Base-by-base conservation (phyloP, 177 flowering plant species). In the Vitis hybrid region DNA sequence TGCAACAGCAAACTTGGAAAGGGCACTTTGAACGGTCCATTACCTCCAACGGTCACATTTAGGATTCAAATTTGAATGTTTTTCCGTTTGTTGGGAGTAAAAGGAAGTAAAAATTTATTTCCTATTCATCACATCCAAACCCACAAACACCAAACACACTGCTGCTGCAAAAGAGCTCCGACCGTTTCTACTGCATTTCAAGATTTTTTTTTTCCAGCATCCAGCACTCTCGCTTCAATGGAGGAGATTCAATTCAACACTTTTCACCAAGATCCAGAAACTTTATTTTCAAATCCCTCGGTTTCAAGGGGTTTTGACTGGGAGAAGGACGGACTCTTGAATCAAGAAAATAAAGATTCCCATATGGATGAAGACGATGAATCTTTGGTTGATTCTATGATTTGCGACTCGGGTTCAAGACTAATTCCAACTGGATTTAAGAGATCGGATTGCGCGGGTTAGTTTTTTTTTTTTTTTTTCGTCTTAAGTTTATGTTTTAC, bases 331-430 rank as follows among this genome's bases (percentile, higher is more conserved):
- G 24, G 32, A 9, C 27, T 61, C n/a, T 50, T 62, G 49, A 46
- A 67, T 50, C 68, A 67, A 61, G 80, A 68, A 58, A 56, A 7
- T 9, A 65, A 65, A 21, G 72, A 72, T 70, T 73, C 63, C 51
- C 21, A 24, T 20, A 73, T 70, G 72, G 79, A 65, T 1, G 87
- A 73, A 2, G 76, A 46, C n/a, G 79, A 51, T 11, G 81, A 69
- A 11, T 76, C 30, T 70, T 75, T 67, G n/a, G 59, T 54, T 1
- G 96, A 90, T 69, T 84, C 83, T 0, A 74, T 85, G 87, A 77
- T 91, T 46, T 92, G 94, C 63, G 82, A 85, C 75, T 66, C 87
- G 2, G 84, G 85, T 72, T 81, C 94, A 11, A 89, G 84, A 69
- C 70, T 92, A 0, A 68, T 89, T 48, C 83, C 75, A 1, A 12